Evolutionary conservation across 345 rosid genomes (phyloP), one percentile per base, ranked within the genome.

Genomic region (Gossypium stocksii): DNA sequence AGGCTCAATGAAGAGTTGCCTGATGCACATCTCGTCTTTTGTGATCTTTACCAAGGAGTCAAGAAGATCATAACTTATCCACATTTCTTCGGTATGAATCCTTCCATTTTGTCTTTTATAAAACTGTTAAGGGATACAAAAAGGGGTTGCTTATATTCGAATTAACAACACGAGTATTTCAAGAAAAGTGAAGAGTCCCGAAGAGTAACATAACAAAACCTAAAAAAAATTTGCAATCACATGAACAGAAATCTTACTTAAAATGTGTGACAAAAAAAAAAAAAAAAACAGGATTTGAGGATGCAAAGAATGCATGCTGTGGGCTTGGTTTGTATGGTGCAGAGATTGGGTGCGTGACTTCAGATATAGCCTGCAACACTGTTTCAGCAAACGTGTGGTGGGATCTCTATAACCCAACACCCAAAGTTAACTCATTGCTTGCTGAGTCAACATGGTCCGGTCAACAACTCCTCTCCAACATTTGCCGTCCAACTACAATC

Each of bases 391-490:
- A 78, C 72, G 84, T 90, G 0, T 90, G 94, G 94, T 90, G 94
- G 94, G 94, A 90, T 82, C 85, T 86, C 46, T 86, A 85, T 79
- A 90, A 84, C 77, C 91, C 91, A 0, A 88, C 94, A 3, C 74
- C 74, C 61, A 75, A 77, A 10, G 86, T 83, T 49, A 86, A 88
- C 81, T 65, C 82, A 17, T 80, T 84, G 78, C 86, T 90, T 2
- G 89, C 90, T 10, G 83, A 81, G 58, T 83, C 91, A 43, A 84
- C 84, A 11, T 90, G 94, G 94, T 83, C 82, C 2, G 89, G 89
- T n/a, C 72, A 76, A 27, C 44, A 0, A 16, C 63, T 75, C 34
- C 19, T 85, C 16, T 53, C 69, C 0, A 44, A 76, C 66, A 85
- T 90, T n/a, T 90, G 94, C 75, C 86, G 77, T 51, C 90, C 90